Percentiles rank a stretch among this genome's conserved stretches.
Evolutionary conservation across 768 basidiomycete genomes (phyloP).

Genomic region (Rhodotorula graminis): DNA sequence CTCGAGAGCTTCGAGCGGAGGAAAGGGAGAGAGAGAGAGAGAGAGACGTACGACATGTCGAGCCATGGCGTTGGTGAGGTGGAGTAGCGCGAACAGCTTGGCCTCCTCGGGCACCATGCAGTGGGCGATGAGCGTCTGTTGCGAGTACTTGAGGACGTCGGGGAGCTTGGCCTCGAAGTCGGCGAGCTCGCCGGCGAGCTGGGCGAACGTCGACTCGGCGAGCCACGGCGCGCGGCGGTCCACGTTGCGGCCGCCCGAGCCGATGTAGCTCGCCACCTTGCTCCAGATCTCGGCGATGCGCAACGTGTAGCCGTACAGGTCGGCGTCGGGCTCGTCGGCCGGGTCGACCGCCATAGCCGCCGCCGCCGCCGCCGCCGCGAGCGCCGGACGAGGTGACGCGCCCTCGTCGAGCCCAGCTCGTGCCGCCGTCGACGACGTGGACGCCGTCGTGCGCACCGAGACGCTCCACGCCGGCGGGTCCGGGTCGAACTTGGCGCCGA

Average conservation of each 20-base stretch:
- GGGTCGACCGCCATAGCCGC: neutral
- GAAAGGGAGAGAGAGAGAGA: neutral
- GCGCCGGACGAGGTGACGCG: neutral
- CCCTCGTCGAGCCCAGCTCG: constrained; percentile 4
- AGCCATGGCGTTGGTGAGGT: constrained; percentile 26
- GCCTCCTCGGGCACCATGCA: constrained; percentile 28
- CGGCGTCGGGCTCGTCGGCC: constrained; percentile 30
- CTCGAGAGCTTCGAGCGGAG: neutral
- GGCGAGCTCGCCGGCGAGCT: constrained; percentile 16
- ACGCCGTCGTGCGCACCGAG: neutral
- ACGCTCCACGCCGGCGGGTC: constrained; percentile 28
- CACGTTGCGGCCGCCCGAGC: constrained; percentile 30
- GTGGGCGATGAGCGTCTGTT: constrained; percentile 33
- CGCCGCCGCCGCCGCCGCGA: too few relatives aligned
- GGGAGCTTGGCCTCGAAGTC: constrained; percentile 28
- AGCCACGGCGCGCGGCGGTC: constrained; percentile 35
- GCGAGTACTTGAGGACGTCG: constrained; percentile 18
- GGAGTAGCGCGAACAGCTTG: constrained; percentile 35
- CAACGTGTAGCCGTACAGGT: constrained; percentile 34
- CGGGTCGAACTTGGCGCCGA: constrained; percentile 29
- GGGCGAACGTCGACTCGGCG: constrained; percentile 27
- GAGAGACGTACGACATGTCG: constrained; percentile 12
- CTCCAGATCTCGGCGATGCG: constrained; percentile 37
- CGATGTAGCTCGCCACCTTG: constrained; percentile 34
- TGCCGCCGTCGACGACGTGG: neutral